Conservation (phyloP, 2,329 filamentous ascomycete species). For the Aspergillus thermomutatus region DNA sequence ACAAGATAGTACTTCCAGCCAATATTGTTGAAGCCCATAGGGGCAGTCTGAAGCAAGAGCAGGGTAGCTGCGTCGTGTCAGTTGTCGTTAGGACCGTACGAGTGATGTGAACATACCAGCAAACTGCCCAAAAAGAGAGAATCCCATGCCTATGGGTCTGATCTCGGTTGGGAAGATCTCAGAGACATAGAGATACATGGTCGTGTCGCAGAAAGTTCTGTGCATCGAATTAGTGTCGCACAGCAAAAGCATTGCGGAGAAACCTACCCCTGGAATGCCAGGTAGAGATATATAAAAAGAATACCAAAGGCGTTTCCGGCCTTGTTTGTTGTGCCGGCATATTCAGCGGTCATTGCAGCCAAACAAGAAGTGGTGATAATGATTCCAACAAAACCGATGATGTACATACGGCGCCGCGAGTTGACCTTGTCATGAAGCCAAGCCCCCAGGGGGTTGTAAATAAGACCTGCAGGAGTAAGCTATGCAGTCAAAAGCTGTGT, state of each 20-base stretch:
- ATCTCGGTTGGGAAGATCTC: conserved; percentile 51
- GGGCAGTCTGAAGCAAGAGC: conserved; percentile 48
- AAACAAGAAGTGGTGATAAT: conserved; percentile 41
- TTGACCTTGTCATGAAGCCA: conserved; percentile 37
- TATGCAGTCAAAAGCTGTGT: neutral
- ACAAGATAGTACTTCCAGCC: conserved; percentile 53
- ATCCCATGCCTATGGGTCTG: conserved; percentile 51
- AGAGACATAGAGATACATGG: conserved; percentile 45
- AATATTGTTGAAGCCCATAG: conserved; percentile 42
- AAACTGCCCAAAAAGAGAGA: conserved; percentile 51
- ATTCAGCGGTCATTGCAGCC: conserved; percentile 37
- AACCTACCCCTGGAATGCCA: conserved; percentile 48
- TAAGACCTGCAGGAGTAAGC: conserved; percentile 34
- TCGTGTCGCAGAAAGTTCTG: conserved; percentile 46
- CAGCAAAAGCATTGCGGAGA: neutral
- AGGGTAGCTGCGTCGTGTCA: conserved; percentile 36
- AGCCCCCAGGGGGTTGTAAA: conserved; percentile 36
- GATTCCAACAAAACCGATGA: conserved; percentile 41
- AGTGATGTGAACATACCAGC: conserved; percentile 24
- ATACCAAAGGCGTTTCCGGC: conserved; percentile 43
- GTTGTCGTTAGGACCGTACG: neutral
- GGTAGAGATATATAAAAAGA: conserved; percentile 44
- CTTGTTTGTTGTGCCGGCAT: conserved; percentile 37
- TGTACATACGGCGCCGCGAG: conserved; percentile 41
- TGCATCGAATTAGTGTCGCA: conserved; percentile 5